phyloP scores from a whole-genome alignment of 1,284 basidiomycete species.

The Inonotus obliquus region DNA sequence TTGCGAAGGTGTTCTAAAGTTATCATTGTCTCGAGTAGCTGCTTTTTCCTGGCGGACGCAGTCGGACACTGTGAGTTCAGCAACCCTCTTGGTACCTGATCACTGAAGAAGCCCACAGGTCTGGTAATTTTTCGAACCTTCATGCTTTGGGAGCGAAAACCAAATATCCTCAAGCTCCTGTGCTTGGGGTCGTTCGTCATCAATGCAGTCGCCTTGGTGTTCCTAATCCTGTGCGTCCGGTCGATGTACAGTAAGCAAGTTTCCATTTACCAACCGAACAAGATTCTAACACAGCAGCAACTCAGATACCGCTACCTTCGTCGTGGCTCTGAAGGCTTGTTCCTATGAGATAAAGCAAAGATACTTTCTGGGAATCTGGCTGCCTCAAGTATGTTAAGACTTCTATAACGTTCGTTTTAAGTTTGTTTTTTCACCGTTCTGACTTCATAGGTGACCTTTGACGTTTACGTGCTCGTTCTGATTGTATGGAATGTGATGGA shows the following conservation, averaged over 20 bases:
- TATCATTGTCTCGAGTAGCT: neutral
- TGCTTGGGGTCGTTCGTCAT: neutral
- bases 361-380: neutral
- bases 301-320: neutral
- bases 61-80: neutral
- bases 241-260: neutral
- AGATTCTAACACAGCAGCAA: neutral
- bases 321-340: neutral
- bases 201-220: neutral
- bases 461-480: constrained; percentile 1
- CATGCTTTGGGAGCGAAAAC: constrained; percentile 1
- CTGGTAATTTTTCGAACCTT: constrained; percentile 10
- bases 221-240: neutral
- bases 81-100: neutral
- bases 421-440: too few species aligned
- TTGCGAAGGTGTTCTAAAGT: neutral
- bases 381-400: neutral
- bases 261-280: neutral
- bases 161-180: neutral
- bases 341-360: neutral
- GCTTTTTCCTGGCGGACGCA: neutral
- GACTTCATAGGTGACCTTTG: neutral
- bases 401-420: too few species aligned
- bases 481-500: constrained; percentile 6
- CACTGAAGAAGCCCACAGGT: neutral